Base-by-base conservation (phyloP, 2,329 filamentous ascomycete species). In the Leptographium wingfieldii region DNA sequence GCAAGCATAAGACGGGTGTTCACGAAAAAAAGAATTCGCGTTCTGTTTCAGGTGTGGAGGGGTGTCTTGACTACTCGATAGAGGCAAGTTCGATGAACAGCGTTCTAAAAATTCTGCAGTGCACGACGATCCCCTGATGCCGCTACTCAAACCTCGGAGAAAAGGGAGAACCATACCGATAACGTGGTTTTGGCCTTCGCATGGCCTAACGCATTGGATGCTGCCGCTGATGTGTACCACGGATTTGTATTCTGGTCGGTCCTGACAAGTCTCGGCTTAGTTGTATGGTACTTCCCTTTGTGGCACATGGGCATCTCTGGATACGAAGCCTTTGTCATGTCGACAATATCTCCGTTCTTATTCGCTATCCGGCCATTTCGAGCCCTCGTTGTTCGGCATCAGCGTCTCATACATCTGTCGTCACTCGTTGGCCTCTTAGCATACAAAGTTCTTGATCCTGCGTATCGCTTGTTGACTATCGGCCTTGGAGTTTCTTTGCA, bases 301-400 rank as follows among this genome's bases (percentile, higher is more conserved):
- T 99, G 94, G 94, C 85, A 96, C 71, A 99, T 99, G 94, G 94
- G 94, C 33, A 95, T 99, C 62, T 97, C 92, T 4, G 94, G 94
- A 63, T 99, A 94, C 69, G 94, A 99, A 74, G 87, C 85, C 52
- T 79, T 95, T 65, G 86, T 99, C 68, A 87, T 97, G 84, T 83
- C 81, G 56, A 92, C 90, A 3, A 73, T 92, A 57, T 88, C 92
- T 5, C 94, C 94, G 0, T 77, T 92, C 48, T 72, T 97, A 25
- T 83, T 99, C 52, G 84, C 80, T 27, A 86, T 91, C 63, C 80
- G 79, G 55, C 77, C 85, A 1, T 62, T 96, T 22, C 86, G 90
- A 62, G 81, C 80, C 48, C 71, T 89, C 19, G 79, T 89, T 12
- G 74, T 87, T 58, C 83, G 80, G 62, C 86, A 95, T 68, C 76